These are phyloP conservation scores for Ustilago trichophora DNA, from an alignment of 1,284 basidiomycete species.

Conservation along the genomic window DNA sequence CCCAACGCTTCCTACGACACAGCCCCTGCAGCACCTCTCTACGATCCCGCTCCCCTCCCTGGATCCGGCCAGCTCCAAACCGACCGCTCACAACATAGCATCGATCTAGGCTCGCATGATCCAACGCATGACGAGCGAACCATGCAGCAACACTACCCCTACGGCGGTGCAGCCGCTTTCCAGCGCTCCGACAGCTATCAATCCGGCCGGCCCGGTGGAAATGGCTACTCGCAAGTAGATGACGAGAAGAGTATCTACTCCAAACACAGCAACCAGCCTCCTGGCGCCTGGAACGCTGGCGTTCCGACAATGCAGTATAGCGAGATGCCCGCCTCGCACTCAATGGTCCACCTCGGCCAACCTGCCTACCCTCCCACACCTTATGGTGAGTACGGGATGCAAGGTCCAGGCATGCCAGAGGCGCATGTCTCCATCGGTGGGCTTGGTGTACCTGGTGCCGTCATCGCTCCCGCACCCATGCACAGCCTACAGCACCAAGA, in stretches of 20 bases:
- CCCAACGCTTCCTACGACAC: constrained; percentile 38
- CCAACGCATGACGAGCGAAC: constrained; percentile 12
- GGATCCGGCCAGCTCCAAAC: constrained; percentile 11
- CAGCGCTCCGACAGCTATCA: constrained; percentile 33
- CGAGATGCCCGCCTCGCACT: constrained; percentile 26
- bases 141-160: constrained; percentile 30
- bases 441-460: constrained; percentile 30
- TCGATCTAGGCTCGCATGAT: constrained; percentile 27
- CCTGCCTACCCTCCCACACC: constrained; percentile 29
- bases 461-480: constrained; percentile 40
- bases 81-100: constrained; percentile 23
- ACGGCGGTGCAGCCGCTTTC: constrained; percentile 26
- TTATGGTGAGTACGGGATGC: constrained; percentile 20
- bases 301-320: constrained; percentile 11
- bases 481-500: constrained; percentile 20
- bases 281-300: constrained; percentile 15
- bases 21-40: constrained; percentile 18
- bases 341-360: constrained; percentile 31
- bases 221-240: constrained; percentile 20
- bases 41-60: constrained; percentile 23
- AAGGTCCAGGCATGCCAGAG: constrained; percentile 22
- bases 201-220: constrained; percentile 5
- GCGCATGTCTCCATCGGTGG: constrained; percentile 13
- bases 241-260: constrained; percentile 49
- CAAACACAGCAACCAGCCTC: constrained; percentile 25